Base-by-base conservation (phyloP, 768 basidiomycete genomes). In the Termitomyces sp. region DNA sequence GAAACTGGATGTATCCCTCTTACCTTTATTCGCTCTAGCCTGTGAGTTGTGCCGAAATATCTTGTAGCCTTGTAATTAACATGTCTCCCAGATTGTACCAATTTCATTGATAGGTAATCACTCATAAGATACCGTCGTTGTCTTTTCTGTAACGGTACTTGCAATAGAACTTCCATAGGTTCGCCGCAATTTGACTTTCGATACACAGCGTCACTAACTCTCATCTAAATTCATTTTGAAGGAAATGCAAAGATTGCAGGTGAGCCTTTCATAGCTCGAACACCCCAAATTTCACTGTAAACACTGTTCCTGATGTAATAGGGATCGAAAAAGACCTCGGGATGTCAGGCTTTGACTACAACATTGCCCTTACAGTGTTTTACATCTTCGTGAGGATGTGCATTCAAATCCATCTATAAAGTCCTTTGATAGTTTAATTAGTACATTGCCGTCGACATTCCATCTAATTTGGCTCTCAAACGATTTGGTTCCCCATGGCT, bases 361-460 rank as follows among this genome's bases (percentile, higher is more conserved):
- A 75, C 52, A 67, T 72, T 33, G 71, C 72, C 13, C 63, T 75
- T 4, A 74, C 74, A 8, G 53, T 74, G 12, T 74, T 75, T 60
- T 75, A 74, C 45, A 59, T 72, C 50, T 67, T 65, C 37, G 66
- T 65, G 30, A 42, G 56, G 46, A n/a, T 24, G 4, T 32, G 5
- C 18, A 34, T n/a, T 34, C 22, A 8, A 53, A 5, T 32, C 22
- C 22, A 27, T 4, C 33, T 14, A 16, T 34, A n/a, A 43, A 30
- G 3, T 10, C 6, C 33, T 54, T 24, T 32, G 7, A 20, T 12
- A 1, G 16, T 40, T 36, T 30, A 18, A 2, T 7, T 20, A 67
- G 66, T 67, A 63, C 40, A 63, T 67, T 14, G 60, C 59, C 12
- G 64, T 62, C 30, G 66, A 67, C 30, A 61, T 67, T n/a, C 66